Evolutionary conservation across 2,329 filamentous ascomycete species (phyloP).

Genomic region (Trichoderma pleuroti): DNA sequence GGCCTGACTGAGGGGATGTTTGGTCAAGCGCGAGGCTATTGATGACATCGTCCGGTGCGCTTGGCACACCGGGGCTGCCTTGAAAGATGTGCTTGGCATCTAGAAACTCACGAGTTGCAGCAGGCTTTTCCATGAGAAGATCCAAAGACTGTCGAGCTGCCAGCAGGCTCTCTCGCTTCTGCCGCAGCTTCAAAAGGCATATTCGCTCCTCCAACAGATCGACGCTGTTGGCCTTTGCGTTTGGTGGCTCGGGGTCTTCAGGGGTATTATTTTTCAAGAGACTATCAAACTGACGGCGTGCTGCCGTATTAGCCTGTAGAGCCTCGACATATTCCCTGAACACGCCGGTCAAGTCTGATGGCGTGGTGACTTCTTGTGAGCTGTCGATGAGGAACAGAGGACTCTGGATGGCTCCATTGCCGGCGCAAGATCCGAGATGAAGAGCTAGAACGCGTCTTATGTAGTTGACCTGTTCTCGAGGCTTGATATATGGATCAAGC

Average conservation of each 20-base stretch:
- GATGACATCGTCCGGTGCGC: constrained; percentile 51
- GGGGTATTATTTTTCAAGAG: constrained; percentile 28
- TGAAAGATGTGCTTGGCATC: constrained; percentile 47
- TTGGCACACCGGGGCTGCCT: constrained; percentile 43
- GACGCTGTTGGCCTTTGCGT: constrained; percentile 19
- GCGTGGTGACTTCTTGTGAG: constrained; percentile 33
- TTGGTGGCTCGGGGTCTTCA: constrained; percentile 24
- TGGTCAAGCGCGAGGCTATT: constrained; percentile 46
- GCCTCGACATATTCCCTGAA: constrained; percentile 55
- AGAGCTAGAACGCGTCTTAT: constrained; percentile 54
- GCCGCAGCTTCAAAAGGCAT: constrained; percentile 47
- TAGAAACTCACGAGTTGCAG: constrained; percentile 49
- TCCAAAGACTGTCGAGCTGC: constrained; percentile 52
- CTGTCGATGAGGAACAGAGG: constrained; percentile 49
- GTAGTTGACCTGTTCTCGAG: constrained; percentile 54
- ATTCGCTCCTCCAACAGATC: constrained; percentile 49
- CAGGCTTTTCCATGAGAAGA: constrained; percentile 49
- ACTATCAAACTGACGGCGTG: constrained; percentile 46
- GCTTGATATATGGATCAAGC: constrained; percentile 52
- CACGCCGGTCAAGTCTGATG: constrained; percentile 43
- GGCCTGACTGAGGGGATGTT: constrained; percentile 36
- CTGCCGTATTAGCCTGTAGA: constrained; percentile 49
- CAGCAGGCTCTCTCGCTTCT: constrained; percentile 49
- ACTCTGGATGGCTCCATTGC: constrained; percentile 40
- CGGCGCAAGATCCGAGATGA: constrained; percentile 48